Evolutionary conservation across 768 basidiomycete species (phyloP), one percentile per base, ranked within the genome.

Genomic region (Tephrocybe sp.): DNA sequence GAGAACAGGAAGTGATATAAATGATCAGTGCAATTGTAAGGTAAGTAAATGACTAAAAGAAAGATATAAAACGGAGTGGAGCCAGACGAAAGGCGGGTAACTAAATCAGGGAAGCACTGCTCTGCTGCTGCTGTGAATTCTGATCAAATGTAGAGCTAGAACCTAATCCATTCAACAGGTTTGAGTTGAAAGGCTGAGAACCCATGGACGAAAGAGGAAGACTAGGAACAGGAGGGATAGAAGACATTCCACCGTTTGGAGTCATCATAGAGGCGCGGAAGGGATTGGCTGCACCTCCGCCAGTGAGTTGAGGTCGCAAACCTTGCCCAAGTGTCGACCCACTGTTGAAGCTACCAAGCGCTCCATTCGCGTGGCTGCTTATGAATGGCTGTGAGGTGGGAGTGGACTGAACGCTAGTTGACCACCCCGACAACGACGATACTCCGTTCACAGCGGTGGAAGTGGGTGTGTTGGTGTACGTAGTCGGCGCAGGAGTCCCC

Each of bases 281-380:
- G n/a, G 84, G 84, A 52, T 85, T 85, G 3, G 79, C 79, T 33
- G 68, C 67, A 13, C 77, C 75, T 38, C 82, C 84, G 4, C 84
- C 84, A 17, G 84, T 87, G 56, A 77, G 74, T 60, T 87, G 84
- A 12, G 84, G 80, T 42, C 84, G 70, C 26, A 85, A 69, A 16
- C 79, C 77, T 34, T 73, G 69, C 22, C 80, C 82, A n/a, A 76
- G 52, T 0, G 69, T 65, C 4, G 71, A 68, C 12, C 65, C 63
- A 46, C 61, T 62, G 7, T 73, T 57, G 48, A 78, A 74, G 16
- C 60, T 68, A 5, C 73, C 74, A 12, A 70, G 63, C 41, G 67
- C 51, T 2, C 50, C 56, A 34, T 76, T 76, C 30, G 73, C 76
- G 11, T 68, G 65, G 49, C 30, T 72, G 74, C 39, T 52, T 1